A percentile compares a stretch with the other conserved stretches of the same genome.
Conservation (phyloP, 164 flowering plant genomes). For the Chimonanthus praecox region DNA sequence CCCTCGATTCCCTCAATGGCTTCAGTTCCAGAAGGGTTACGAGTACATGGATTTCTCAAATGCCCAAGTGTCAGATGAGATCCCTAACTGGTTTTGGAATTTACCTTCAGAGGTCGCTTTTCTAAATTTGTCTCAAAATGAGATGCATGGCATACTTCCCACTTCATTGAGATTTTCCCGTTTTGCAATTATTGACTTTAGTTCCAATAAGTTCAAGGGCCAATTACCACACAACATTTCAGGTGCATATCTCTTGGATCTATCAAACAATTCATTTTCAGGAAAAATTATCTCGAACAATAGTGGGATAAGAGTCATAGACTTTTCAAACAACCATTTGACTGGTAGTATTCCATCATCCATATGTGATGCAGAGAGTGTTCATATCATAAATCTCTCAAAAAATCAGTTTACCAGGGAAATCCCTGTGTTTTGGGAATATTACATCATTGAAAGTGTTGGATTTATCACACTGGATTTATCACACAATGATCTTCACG, state of each 20-base stretch:
- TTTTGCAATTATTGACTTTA: neutral
- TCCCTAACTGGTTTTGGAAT: neutral
- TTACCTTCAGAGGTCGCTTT: fast-evolving
- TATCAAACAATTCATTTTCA: too few relatives aligned
- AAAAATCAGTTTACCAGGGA: neutral
- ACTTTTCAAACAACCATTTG: neutral
- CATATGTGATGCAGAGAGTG: neutral
- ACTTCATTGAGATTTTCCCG: neutral
- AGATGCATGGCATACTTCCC: neutral
- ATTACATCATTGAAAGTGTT: neutral
- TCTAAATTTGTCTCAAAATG: neutral
- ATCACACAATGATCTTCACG: neutral
- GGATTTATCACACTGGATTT: too few relatives aligned
- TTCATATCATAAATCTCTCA: neutral
- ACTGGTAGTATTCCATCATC: neutral
- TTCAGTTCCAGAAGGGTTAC: neutral
- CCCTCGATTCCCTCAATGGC: neutral
- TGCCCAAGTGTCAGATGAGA: neutral
- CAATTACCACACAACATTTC: too few relatives aligned
- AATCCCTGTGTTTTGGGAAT: neutral
- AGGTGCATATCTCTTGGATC: too few relatives aligned
- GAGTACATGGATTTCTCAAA: neutral
- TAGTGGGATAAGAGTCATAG: too few relatives aligned
- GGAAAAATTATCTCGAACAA: too few relatives aligned
- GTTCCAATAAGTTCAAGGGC: too few relatives aligned